Evolutionary conservation across 495 filamentous ascomycete species (phyloP), one percentile per base, ranked within the genome.

Genomic region (Lophiostoma macrostomum): DNA sequence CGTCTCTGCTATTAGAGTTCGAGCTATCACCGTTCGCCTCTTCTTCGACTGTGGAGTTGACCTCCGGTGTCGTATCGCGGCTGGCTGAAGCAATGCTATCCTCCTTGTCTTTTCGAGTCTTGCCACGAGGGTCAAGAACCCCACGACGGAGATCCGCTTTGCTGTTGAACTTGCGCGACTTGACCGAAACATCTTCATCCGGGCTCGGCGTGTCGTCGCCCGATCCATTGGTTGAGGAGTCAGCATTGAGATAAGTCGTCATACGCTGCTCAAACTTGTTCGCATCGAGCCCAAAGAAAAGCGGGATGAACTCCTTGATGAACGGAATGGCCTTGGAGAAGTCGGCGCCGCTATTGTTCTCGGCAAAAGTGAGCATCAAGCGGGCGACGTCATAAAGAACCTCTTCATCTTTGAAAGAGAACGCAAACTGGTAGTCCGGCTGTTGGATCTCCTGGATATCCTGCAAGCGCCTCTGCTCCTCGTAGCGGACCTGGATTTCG

Each of bases 91-190:
- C 74, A 3, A 79, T 74, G 63, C 86, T 89, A 56, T 82, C 81
- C 66, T 90, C 84, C 65, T 90, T 88, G 49, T 86, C 83, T 29
- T 72, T 74, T 35, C 82, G 75, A 24, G 74, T 71, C 30, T 73
- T 68, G 69, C 85, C 81, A 69, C 87, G 77, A 25, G 84, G 86
- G 58, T 95, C 88, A 11, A 97, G 76, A 20, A 93, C 85, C 41
- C 86, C 88, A 54, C 90, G 86, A 41, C 91, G 80, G n/a, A 96
- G 81, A 66, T 88, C 84, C 72, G 86, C 88, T 60, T 78, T 83
- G n/a, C n/a, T n/a, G 61, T 86, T 86, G 28, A 60, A 62, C 37
- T 79, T 83, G 58, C 82, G 83, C 43, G 79, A 76, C 56, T 83
- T 78, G 28, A 77, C 79, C 13, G 68, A 61, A 23, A 66, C 71